These are phyloP conservation scores for Colletotrichum liaoningense DNA, from an alignment of 2,329 filamentous ascomycete species.

Conservation along the genomic window DNA sequence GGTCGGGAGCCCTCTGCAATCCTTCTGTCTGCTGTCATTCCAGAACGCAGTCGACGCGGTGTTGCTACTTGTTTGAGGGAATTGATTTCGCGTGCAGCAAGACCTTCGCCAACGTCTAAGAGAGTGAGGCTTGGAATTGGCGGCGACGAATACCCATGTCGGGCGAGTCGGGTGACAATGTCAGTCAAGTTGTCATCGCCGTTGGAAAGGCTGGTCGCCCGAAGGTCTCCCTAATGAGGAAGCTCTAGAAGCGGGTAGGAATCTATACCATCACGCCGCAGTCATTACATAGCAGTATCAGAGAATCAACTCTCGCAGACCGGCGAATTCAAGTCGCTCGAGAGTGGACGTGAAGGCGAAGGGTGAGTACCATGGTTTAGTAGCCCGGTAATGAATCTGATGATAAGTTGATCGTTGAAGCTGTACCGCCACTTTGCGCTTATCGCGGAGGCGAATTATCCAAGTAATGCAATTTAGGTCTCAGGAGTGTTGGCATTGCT, in stretches of 20 bases:
- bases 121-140: background rate
- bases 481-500: background rate
- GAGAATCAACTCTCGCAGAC: no score
- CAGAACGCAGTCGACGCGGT: constrained; percentile 1
- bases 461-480: background rate
- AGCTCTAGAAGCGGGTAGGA: no score
- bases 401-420: background rate
- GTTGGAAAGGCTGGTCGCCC: background rate
- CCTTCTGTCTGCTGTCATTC: background rate
- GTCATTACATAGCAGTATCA: no score
- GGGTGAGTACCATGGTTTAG: no score
- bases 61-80: background rate
- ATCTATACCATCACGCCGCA: no score
- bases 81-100: constrained; percentile 17
- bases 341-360: no score
- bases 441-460: background rate
- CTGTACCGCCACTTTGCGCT: background rate
- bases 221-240: background rate
- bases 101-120: background rate
- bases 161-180: background rate
- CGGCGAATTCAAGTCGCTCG: no score
- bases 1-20: background rate
- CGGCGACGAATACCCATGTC: background rate
- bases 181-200: background rate
- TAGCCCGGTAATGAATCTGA: background rate